A percentile compares a stretch with the other conserved stretches of the same genome.
phyloP scores from a whole-genome alignment of 441 rosid genomes.

The Melastoma candidum region DNA sequence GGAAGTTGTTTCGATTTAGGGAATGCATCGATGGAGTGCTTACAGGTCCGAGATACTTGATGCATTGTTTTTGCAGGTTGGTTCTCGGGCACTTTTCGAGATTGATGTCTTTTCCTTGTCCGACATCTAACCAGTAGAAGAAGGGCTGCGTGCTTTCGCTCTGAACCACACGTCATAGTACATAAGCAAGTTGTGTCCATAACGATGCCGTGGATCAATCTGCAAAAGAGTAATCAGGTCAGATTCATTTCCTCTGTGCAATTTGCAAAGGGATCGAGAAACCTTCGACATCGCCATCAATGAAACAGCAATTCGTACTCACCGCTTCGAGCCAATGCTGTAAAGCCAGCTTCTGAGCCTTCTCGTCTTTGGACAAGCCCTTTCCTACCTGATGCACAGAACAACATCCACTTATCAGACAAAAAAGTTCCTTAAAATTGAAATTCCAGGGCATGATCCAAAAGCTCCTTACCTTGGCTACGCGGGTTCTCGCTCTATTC shows the following conservation, averaged over 20 bases:
- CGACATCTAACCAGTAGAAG: conserved; percentile 76
- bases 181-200: conserved; percentile 57
- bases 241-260: not conserved
- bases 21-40: conserved; percentile 11
- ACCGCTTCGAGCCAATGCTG: conserved; percentile 77
- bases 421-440: not conserved
- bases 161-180: conserved; percentile 55
- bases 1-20: no score
- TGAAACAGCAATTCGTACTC: conserved; percentile 15
- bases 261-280: not conserved
- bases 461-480: conserved; percentile 48
- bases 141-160: conserved; percentile 54
- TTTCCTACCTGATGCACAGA: conserved; percentile 38
- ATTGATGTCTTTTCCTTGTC: conserved; percentile 68
- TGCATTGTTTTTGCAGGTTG: conserved; percentile 52
- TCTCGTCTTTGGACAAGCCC: conserved; percentile 55
- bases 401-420: not conserved
- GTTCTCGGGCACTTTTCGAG: conserved; percentile 40
- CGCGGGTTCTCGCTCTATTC: conserved; percentile 62
- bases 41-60: conserved; percentile 81
- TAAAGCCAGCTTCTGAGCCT: conserved; percentile 55
- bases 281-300: not conserved
- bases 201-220: conserved; percentile 69
- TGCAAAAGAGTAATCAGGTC: conserved; percentile 7
- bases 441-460: not conserved